Evolutionary conservation across 2,329 filamentous ascomycete species (phyloP).

Genomic region (Neonectria coccinea): DNA sequence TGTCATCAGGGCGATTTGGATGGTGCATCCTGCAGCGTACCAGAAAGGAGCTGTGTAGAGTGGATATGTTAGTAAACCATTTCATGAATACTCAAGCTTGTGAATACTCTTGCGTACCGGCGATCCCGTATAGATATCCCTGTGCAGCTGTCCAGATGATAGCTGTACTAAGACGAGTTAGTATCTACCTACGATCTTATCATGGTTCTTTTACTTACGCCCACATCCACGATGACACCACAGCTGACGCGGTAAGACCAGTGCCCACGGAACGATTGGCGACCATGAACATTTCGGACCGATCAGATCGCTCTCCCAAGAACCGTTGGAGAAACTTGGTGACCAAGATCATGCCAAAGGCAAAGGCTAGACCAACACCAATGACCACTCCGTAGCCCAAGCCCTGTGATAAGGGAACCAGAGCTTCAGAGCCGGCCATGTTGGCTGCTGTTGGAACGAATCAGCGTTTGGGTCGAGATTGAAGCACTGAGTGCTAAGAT

Average conservation of each 20-base stretch:
- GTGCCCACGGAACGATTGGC: constrained; percentile 24
- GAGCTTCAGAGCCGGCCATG: constrained; percentile 6
- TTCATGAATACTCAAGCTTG: too few relatives aligned
- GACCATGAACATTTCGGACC: constrained; percentile 27
- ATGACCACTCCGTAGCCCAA: constrained; percentile 28
- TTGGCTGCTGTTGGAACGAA: not conserved
- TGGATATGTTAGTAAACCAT: not conserved
- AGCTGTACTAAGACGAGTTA: constrained; percentile 6
- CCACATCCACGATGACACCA: constrained; percentile 25
- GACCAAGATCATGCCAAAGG: constrained; percentile 24
- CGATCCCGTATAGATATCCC: constrained; percentile 23
- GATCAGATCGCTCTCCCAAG: constrained; percentile 22
- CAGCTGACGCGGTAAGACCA: constrained; percentile 23
- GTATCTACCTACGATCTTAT: not conserved
- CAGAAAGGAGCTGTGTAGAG: constrained; percentile 17
- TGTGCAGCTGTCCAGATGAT: constrained; percentile 28
- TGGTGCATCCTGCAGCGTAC: constrained; percentile 27
- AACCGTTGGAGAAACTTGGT: constrained; percentile 21
- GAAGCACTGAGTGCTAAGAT: too few relatives aligned
- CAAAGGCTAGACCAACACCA: constrained; percentile 26
- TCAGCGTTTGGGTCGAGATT: too few relatives aligned
- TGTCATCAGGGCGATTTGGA: constrained; percentile 27
- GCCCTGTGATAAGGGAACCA: constrained; percentile 22
- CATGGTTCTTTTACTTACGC: constrained; percentile 7
- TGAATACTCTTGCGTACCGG: not conserved